Base-by-base conservation (phyloP, 768 basidiomycete species). In the Rhodotorula babjevae region DNA sequence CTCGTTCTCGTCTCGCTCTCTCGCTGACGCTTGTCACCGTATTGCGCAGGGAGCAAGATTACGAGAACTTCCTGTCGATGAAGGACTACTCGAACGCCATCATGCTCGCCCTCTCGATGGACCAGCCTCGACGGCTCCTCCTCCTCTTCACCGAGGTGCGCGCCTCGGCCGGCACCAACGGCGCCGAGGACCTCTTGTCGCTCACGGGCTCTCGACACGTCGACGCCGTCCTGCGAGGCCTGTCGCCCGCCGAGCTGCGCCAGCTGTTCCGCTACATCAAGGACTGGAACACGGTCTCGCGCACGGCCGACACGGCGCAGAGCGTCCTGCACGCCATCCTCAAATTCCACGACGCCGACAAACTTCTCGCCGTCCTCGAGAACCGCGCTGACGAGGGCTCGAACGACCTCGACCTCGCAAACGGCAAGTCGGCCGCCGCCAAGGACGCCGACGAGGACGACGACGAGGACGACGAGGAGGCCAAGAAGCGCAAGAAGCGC, bases 261-360 rank as follows among this genome's bases (percentile, higher is more conserved):
- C 87, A 88, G 68, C 85, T 99, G 49, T 83, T 97, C 65, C 86
- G 86, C 27, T 93, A 91, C 81, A 85, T 92, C 57, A 85, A 91
- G 59, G 88, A 90, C 76, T 99, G 96, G 96, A 99, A 98, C 81
- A 87, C 93, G n/a, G 89, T 88, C 72, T 90, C 90, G n/a, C 88
- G 88, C 79, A 93, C 91, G 31, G 90, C 90, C 73, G 84, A 83
- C 27, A 85, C 96, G 57, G 95, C 95, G 14, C 96, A 99, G 82
- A 84, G 83, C 46, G 84, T 97, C 55, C 81, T 99, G 67, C 87
- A 90, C 78, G 88, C 93, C 10, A 82, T 97, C 62, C 81, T 97
- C 72, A 91, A 90, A 81, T 82, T 90, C 72, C 87, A 88, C 42
- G 83, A 87, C 2, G 87, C 89, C 11, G 89, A 90, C 47, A 88